Evolutionary conservation across 306 rosid genomes (phyloP), one percentile per base, ranked within the genome.

Genomic region (Rosa rugosa): DNA sequence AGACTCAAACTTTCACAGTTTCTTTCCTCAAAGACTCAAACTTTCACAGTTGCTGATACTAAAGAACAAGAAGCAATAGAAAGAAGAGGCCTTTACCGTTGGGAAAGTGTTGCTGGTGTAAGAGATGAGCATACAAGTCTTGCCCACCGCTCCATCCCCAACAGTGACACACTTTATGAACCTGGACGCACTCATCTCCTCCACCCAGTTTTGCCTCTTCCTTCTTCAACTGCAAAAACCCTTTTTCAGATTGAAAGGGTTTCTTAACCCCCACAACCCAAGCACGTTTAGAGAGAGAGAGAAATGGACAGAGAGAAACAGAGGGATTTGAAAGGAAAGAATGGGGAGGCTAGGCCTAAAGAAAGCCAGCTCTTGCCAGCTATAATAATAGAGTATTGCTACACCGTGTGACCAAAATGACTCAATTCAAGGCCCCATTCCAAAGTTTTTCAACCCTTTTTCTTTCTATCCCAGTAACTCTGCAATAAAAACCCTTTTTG

Each of bases 41-140:
- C 13, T 25, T 22, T 3, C 34, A 59, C 14, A 59, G 60, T 22
- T 59, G 14, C 13, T 13, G 5, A 27, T 20, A 31, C 20, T 4
- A 82, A 71, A 83, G 60, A 83, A 57, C 25, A 75, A 34, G 45
- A 31, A 67, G 12, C 16, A 59, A 71, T 40, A 64, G 4, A 44
- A 42, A 9, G 68, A 75, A 75, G 63, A 64, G 4, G 5, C 8
- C 4, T 46, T 72, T 82, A 92, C 98, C 85, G 97, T 92, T 34
- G 97, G 98, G 87, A 94, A 92, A 84, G 98, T 94, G 86, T 92
- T 94, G 91, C 97, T 94, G 82, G 98, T 94, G 83, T 94, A 92
- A 72, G 98, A 94, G 83, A 94, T 94, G 73, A 92, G 98, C 98
- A 94, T 90, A 86, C 98, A 94, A 79, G 98, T 94, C 83, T 94